Evolutionary conservation across 169 alveolate genomes (phyloP).

Genomic region (Amoebophrya sp.): DNA sequence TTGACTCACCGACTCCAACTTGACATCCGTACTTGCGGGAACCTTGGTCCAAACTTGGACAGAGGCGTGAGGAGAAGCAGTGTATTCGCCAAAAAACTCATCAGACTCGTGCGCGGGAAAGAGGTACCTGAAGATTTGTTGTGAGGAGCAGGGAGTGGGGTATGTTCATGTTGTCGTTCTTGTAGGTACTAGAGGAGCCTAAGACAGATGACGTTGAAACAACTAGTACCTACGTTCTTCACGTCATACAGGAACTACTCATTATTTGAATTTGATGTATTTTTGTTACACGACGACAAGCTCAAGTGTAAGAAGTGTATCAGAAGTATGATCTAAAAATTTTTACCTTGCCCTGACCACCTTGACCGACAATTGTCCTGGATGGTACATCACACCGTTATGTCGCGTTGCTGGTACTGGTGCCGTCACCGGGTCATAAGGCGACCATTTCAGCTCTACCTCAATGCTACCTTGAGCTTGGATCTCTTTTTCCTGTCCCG

Average conservation of each 20-base stretch:
- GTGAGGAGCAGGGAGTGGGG: too few relatives aligned
- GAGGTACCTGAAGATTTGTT: too few relatives aligned
- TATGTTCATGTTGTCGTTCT: too few relatives aligned
- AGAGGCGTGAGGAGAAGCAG: neutral
- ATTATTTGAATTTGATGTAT: too few relatives aligned
- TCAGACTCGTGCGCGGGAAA: neutral
- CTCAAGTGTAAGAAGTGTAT: too few relatives aligned
- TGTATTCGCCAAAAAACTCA: neutral
- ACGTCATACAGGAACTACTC: too few relatives aligned
- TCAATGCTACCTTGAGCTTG: neutral
- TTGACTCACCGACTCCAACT: neutral
- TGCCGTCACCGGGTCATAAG: neutral
- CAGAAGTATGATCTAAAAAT: too few relatives aligned
- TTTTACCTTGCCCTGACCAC: neutral
- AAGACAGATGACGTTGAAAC: too few relatives aligned
- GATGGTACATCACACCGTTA: neutral
- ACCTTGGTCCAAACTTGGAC: neutral
- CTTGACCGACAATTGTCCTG: neutral
- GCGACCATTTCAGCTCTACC: neutral
- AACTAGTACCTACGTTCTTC: too few relatives aligned
- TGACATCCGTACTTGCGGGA: neutral
- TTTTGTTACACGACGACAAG: too few relatives aligned
- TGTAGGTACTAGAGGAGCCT: too few relatives aligned
- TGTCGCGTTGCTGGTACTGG: neutral
- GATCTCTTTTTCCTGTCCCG: neutral